phyloP scores from a whole-genome alignment of 2,329 filamentous ascomycete species.

The Trichoderma atroviride region DNA sequence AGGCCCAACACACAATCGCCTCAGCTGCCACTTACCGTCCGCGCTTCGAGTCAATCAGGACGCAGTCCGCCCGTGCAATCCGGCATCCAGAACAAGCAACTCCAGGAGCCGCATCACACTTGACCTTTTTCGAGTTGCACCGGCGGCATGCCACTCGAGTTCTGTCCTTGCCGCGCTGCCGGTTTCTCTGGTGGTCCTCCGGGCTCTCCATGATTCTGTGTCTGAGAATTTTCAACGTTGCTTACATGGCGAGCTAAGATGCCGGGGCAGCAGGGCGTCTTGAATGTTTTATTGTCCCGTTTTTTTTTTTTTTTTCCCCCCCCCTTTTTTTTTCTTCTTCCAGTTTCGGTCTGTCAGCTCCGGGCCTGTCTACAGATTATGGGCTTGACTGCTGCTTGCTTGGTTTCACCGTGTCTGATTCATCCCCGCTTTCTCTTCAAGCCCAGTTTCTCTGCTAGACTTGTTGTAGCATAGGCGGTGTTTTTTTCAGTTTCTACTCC shows the following conservation, averaged over 20 bases:
- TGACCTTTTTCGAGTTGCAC: conserved; percentile 16
- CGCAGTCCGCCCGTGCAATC: not conserved
- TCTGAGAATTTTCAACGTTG: not conserved
- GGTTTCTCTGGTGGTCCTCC: conserved; percentile 2
- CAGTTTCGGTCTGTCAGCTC: not conserved
- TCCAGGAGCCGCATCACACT: conserved; percentile 10
- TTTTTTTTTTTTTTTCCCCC: not conserved
- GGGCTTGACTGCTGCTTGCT: not conserved
- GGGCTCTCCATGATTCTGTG: conserved; percentile 4
- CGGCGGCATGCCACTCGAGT: conserved; percentile 11
- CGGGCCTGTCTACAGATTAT: not conserved
- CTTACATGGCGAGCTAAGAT: not conserved
- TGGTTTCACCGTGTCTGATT: not conserved
- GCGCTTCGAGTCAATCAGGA: conserved; percentile 2
- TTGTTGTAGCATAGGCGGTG: not conserved
- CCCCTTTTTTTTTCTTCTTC: not conserved
- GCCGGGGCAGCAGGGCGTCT: not conserved
- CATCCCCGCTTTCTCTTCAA: not conserved
- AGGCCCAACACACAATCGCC: not conserved
- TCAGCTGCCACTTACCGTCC: not conserved
- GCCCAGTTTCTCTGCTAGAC: not conserved
- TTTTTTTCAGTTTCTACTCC: not conserved
- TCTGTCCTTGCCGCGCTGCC: not conserved
- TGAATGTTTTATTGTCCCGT: not conserved
- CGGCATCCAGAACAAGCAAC: conserved; percentile 16